These are phyloP conservation scores for Metschnikowia henanensis DNA, from an alignment of 805 yeast genomes.

Conservation along the genomic window DNA sequence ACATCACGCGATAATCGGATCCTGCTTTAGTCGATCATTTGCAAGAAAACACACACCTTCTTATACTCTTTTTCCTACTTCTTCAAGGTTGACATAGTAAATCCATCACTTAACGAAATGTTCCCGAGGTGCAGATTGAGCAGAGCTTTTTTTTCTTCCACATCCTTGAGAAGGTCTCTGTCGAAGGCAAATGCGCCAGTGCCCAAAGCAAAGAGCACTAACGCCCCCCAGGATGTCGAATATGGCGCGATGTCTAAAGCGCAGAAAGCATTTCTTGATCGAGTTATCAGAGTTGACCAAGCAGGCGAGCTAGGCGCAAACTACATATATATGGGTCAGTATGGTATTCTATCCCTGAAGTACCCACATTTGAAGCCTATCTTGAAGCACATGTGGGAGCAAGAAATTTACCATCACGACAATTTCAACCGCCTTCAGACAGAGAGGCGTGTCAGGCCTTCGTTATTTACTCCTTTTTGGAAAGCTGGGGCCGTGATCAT, in stretches of 20 bases:
- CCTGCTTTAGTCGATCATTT: not conserved
- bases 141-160: not conserved
- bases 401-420: constrained; percentile 86
- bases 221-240: constrained; percentile 18
- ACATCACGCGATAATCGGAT: constrained; percentile 5
- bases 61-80: no score
- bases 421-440: constrained; percentile 81
- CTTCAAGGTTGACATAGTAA: no score
- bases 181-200: constrained; percentile 7
- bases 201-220: not conserved
- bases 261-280: constrained; percentile 68
- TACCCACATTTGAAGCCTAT: constrained; percentile 77
- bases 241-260: constrained; percentile 47
- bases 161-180: constrained; percentile 5
- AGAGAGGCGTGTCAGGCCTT: constrained; percentile 83
- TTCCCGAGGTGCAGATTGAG: not conserved
- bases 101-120: no score
- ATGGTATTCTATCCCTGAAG: constrained; percentile 65
- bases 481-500: constrained; percentile 83
- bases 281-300: constrained; percentile 89
- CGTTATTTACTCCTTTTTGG: constrained; percentile 91
- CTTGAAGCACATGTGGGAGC: constrained; percentile 97
- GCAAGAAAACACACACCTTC: no score
- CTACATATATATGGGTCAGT: constrained; percentile 90
- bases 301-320: constrained; percentile 98